Evolutionary conservation across 768 basidiomycete species (phyloP), one percentile per base, ranked within the genome.

Genomic region (Tylopilus sp.): DNA sequence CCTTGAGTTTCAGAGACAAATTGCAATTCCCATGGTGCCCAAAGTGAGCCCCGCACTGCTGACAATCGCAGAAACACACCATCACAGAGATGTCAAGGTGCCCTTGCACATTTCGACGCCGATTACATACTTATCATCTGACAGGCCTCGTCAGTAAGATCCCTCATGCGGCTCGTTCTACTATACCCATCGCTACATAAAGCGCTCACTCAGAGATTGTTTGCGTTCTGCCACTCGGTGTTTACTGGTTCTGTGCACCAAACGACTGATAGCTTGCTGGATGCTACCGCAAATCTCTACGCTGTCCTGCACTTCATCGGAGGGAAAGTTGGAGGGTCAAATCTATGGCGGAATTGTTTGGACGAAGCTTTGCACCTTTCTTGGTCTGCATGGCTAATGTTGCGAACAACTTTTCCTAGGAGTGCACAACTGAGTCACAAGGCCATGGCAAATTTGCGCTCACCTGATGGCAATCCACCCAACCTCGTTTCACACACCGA

Each of bases 1-100:
- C n/a, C 73, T 83, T 26, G 91, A 92, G 67, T 92, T 91, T 67
- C 88, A 91, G 63, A 75, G 91, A 62, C 90, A 92, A 67, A 73
- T 91, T 4, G 79, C 79, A 31, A 73, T 76, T 5, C 90, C 91
- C 2, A 82, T 82, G 59, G 75, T 91, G 22, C 76, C 83, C 17
- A 92, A 90, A 70, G 82, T 86, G 65, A 82, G 82, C 23, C 58
- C 72, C 38, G 79, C 80, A 3, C 69, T 91, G 30, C 66, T 87
- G 26, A 64, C 71, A 4, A 64, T 89, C 21, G 76, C 75, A 6
- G 82, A 86, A 43, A 79, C 76, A 53, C 71, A 73, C 41, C 48
- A 54, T 4, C 78, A 82, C 53, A 57, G 59, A 22, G 81, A 83
- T 43, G 58, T 87, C 17, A 82, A 79, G 69, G 88, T 88, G 28